Conservation (phyloP, 306 rosid genomes). For the Boehmeria nivea region DNA sequence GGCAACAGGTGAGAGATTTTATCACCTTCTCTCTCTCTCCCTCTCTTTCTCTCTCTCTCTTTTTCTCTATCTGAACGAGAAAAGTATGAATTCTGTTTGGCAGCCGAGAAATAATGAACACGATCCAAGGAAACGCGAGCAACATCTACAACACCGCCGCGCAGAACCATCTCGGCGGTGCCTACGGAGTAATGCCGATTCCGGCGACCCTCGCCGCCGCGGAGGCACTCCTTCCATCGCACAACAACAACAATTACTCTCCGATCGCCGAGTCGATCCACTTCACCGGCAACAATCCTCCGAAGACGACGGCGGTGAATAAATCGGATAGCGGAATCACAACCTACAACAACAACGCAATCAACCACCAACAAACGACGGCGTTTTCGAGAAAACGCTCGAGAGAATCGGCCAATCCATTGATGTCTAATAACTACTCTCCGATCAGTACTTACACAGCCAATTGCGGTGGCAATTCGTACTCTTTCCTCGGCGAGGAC, state of each 20-base stretch:
- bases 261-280: constrained; percentile 27
- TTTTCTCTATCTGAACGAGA: background rate
- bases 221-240: constrained; percentile 38
- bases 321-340: constrained; percentile 66
- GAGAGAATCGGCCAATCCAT: constrained; percentile 37
- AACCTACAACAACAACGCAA: constrained; percentile 33
- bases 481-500: constrained; percentile 83
- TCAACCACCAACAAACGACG: constrained; percentile 16
- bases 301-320: constrained; percentile 28
- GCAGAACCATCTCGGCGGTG: constrained; percentile 26
- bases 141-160: constrained; percentile 25
- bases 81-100: background rate
- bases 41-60: background rate
- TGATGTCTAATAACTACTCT: background rate
- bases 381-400: constrained; percentile 49
- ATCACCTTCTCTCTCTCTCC: background rate
- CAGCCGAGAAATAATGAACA: constrained; percentile 55
- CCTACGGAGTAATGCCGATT: constrained; percentile 32
- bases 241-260: constrained; percentile 42
- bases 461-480: constrained; percentile 24
- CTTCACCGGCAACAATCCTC: background rate
- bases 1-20: constrained; percentile 43
- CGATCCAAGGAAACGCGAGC: constrained; percentile 31
- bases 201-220: constrained; percentile 36
- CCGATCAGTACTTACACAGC: background rate